A percentile compares a stretch with the other conserved stretches of the same genome.
Evolutionary conservation across 345 rosid genomes (phyloP).

Genomic region (sweet orange (Citrus sinensis)): DNA sequence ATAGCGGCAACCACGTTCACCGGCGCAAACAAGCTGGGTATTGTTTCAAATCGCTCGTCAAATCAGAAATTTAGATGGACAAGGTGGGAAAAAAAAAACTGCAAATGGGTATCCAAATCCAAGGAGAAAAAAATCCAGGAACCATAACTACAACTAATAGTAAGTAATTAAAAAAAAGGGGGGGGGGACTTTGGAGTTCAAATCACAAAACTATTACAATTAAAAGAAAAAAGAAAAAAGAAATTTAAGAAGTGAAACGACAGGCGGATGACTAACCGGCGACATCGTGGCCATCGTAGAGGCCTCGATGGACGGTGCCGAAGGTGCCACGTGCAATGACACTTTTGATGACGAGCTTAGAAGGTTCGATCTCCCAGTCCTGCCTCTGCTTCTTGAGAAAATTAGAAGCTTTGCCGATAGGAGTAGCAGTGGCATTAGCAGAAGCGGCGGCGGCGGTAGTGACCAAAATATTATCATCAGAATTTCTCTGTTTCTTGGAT

Average conservation of each 20-base stretch:
- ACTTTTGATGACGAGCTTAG: slow-evolving; percentile 74
- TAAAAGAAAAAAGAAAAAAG: not conserved
- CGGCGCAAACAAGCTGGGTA: not conserved
- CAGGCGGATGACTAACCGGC: slow-evolving; percentile 65
- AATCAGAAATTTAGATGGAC: not conserved
- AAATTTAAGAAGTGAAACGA: not conserved
- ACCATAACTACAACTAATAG: not conserved
- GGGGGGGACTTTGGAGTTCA: not conserved
- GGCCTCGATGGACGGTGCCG: slow-evolving; percentile 96
- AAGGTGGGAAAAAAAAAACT: not conserved
- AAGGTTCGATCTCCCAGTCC: slow-evolving; percentile 97
- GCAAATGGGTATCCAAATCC: not conserved
- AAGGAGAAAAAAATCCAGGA: not conserved
- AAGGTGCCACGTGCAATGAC: slow-evolving; percentile 98
- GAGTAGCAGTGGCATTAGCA: slow-evolving; percentile 9
- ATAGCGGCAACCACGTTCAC: not conserved
- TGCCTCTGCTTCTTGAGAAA: slow-evolving; percentile 39
- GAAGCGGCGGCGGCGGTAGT: no score
- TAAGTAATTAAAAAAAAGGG: no score
- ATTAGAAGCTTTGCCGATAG: slow-evolving; percentile 8
- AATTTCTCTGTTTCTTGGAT: slow-evolving; percentile 37
- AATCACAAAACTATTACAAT: not conserved
- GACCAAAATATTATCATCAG: slow-evolving; percentile 26
- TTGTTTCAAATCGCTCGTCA: not conserved
- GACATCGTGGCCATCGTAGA: slow-evolving; percentile 81